Conservation (phyloP, 116 monocot species). For the Phalaenopsis hybrid region DNA sequence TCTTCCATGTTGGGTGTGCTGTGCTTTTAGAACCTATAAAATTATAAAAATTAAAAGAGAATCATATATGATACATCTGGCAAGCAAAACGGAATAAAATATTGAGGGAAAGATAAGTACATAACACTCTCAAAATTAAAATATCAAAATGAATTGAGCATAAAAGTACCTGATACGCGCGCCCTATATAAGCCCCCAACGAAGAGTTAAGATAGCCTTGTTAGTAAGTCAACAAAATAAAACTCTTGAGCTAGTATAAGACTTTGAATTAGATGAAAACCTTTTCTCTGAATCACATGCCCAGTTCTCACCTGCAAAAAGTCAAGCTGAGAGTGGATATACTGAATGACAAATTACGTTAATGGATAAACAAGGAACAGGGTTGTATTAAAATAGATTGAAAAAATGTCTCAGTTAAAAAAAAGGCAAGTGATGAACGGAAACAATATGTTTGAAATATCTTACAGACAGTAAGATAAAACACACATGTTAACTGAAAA, state of each 20-base stretch:
- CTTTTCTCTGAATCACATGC: constrained; percentile 89
- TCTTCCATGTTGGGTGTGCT: constrained; percentile 92
- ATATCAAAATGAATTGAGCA: not conserved
- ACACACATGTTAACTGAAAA: too few relatives aligned
- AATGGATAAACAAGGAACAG: too few relatives aligned
- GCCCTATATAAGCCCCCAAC: constrained; percentile 40
- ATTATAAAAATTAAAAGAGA: too few relatives aligned
- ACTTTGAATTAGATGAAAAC: constrained; percentile 29
- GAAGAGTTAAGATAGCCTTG: constrained; percentile 2
- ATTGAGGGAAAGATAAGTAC: not conserved
- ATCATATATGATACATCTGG: not conserved
- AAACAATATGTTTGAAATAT: not conserved
- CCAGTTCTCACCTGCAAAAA: constrained; percentile 71
- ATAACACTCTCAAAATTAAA: not conserved
- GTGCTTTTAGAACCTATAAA: constrained; percentile 74
- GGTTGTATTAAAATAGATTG: too few relatives aligned
- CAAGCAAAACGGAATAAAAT: not conserved
- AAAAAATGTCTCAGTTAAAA: too few relatives aligned
- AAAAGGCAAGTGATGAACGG: not conserved
- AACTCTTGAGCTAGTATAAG: constrained; percentile 7
- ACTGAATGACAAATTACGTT: not conserved
- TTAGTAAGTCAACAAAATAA: constrained; percentile 9
- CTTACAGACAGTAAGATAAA: not conserved
- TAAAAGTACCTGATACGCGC: constrained; percentile 64
- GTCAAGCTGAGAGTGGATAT: constrained; percentile 13